Percentiles rank a stretch among this genome's conserved stretches.
phyloP scores from a whole-genome alignment of 106 monocot genomes.

The Dendrobium huoshanense region DNA sequence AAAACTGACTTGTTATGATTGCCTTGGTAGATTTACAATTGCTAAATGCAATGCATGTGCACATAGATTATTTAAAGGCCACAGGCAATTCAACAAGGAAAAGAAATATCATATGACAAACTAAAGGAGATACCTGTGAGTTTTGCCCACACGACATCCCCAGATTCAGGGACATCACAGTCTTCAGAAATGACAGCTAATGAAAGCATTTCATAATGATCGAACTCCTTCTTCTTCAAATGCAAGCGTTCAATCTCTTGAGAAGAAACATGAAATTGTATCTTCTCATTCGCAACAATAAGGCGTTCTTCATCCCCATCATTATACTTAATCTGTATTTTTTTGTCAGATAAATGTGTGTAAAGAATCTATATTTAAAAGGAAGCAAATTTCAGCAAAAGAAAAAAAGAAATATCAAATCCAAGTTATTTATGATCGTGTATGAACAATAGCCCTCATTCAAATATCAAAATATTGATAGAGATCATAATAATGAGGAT shows the following conservation, averaged over 20 bases:
- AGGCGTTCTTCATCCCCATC: slow-evolving; percentile 80
- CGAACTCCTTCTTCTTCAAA: slow-evolving; percentile 57
- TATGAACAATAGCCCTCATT: neutral
- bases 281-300: slow-evolving; percentile 45
- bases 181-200: slow-evolving; percentile 71
- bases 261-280: slow-evolving; percentile 66
- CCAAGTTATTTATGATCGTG: neutral
- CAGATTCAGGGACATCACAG: slow-evolving; percentile 58
- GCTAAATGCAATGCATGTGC: neutral
- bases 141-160: slow-evolving; percentile 96
- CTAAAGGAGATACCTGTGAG: slow-evolving; percentile 53
- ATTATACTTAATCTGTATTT: slow-evolving; percentile 66
- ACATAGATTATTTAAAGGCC: neutral
- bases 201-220: slow-evolving; percentile 77
- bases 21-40: neutral
- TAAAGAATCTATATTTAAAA: neutral
- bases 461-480: neutral
- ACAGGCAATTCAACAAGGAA: neutral
- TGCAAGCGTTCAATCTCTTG: slow-evolving; percentile 52
- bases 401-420: neutral
- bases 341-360: neutral
- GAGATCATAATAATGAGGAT: neutral
- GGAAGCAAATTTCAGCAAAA: neutral
- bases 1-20: neutral
- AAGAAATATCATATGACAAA: neutral